Percentiles rank a stretch among this genome's conserved stretches.
Evolutionary conservation across 495 filamentous ascomycete genomes (phyloP).

Genomic region (Penicillium roqueforti): DNA sequence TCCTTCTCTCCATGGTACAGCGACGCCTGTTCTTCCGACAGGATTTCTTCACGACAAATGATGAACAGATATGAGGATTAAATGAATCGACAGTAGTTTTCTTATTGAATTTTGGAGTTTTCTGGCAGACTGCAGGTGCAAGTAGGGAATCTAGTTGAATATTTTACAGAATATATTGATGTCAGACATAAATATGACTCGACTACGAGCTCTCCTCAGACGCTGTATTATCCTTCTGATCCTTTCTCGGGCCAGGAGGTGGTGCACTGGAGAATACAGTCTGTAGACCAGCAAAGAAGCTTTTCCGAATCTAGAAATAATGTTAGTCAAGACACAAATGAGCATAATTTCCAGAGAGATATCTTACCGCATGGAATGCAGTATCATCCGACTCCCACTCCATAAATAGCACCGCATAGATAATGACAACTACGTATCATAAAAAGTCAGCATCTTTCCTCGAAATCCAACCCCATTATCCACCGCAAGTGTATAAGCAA

Average conservation of each 20-base stretch:
- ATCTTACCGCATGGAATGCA: slow-evolving; percentile 55
- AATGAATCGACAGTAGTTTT: slow-evolving; percentile 18
- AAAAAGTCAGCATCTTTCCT: slow-evolving; percentile 8
- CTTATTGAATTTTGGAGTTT: not conserved
- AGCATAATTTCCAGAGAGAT: not conserved
- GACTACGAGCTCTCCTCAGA: not conserved
- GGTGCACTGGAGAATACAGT: slow-evolving; percentile 36
- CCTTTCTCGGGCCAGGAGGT: slow-evolving; percentile 29
- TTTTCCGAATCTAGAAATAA: slow-evolving; percentile 34
- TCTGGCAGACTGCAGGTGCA: not conserved
- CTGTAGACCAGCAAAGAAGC: slow-evolving; percentile 33
- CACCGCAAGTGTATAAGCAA: not conserved
- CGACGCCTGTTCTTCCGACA: slow-evolving; percentile 18
- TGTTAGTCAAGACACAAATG: not conserved
- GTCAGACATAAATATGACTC: not conserved
- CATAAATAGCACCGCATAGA: slow-evolving; percentile 75
- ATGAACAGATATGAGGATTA: slow-evolving; percentile 31
- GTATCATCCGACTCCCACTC: slow-evolving; percentile 62
- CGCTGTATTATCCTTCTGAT: slow-evolving; percentile 12
- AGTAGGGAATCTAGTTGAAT: slow-evolving; percentile 7
- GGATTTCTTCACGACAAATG: slow-evolving; percentile 24
- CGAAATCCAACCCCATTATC: not conserved
- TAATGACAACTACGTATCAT: slow-evolving; percentile 51
- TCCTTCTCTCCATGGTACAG: slow-evolving; percentile 15
- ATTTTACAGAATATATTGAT: slow-evolving; percentile 3